phyloP scores from a whole-genome alignment of 2,329 filamentous ascomycete genomes.

The Colletotrichum abscissum region DNA sequence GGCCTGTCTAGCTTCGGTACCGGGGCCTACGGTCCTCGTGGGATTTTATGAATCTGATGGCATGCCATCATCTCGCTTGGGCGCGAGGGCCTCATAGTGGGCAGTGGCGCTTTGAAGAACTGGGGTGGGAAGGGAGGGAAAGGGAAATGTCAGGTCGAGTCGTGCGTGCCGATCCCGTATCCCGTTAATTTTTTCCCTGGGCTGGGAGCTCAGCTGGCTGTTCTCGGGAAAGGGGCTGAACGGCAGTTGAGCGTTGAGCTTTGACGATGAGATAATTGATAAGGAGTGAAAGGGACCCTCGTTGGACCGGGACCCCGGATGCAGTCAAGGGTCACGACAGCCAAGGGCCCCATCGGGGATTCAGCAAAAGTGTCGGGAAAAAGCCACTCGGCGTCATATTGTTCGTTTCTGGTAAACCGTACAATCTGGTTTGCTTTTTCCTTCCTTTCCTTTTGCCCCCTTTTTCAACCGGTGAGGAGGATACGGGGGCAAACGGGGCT shows the following conservation, averaged over 20 bases:
- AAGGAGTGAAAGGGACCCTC: neutral
- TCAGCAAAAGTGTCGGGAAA: neutral
- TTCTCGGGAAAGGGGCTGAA: neutral
- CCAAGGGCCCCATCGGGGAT: neutral
- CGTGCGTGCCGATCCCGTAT: neutral
- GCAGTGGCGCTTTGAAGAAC: neutral
- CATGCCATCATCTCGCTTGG: neutral
- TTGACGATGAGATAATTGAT: neutral
- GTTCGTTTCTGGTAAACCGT: neutral
- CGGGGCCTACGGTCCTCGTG: neutral
- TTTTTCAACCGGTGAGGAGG: neutral
- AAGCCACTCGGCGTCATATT: neutral
- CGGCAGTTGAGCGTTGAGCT: neutral
- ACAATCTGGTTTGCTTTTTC: no score
- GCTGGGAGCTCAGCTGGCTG: no score
- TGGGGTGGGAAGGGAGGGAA: neutral
- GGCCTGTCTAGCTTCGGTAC: neutral
- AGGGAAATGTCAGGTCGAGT: neutral
- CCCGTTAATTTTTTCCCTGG: neutral
- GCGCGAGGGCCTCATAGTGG: neutral
- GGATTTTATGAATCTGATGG: neutral
- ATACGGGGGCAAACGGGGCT: neutral
- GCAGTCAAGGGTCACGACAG: neutral
- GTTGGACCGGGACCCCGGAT: neutral
- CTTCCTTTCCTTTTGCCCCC: neutral